Base-by-base conservation (phyloP, 768 basidiomycete species). In the Arthromyces matolae region DNA sequence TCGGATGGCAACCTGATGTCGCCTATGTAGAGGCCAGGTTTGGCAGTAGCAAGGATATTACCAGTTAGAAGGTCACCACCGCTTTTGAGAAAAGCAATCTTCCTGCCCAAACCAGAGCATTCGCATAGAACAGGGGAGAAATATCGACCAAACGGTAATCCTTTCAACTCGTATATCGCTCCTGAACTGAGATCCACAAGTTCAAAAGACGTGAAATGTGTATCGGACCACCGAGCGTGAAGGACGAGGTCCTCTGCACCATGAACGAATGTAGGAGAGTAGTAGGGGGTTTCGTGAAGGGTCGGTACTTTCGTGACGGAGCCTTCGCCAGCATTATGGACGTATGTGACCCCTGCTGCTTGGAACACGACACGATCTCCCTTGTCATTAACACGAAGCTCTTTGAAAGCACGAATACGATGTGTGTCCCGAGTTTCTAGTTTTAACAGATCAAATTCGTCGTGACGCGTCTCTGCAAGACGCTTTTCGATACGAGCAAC, bases 201-300 rank as follows among this genome's bases (percentile, higher is more conserved):
- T 65, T 89, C 86, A 55, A 89, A 78, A 3, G 76, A 70, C 3
- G 83, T 78, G 59, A 85, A 85, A 46, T 71, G 59, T 6, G 67
- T 64, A 56, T 86, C 76, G 0, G 84, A 86, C 86, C 86, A 88
- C 10, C 82, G 77, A 3, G 77, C 76, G 42, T 86, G 86, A 13
- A 89, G 60, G 9, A 86, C 62, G 19, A 85, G 61, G 46, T 80
- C 64, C 18, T 69, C 64, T 3, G 67, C 60, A 18, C 73, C 71
- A 37, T 69, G 71, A n/a, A 83, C 73, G 58, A 87, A 86, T 4
- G 78, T 72, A 2, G 86, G 86, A 0, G 85, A 84, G 51, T 83
- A 84, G 56, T 89, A 87, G 2, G 81, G 67, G 1, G 68, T 70
- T 9, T 71, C 47, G 42, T 81, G 60, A 4, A 77, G 61, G n/a